Conservation (phyloP, 257 asterid species). For the Nicotiana otophora region DNA sequence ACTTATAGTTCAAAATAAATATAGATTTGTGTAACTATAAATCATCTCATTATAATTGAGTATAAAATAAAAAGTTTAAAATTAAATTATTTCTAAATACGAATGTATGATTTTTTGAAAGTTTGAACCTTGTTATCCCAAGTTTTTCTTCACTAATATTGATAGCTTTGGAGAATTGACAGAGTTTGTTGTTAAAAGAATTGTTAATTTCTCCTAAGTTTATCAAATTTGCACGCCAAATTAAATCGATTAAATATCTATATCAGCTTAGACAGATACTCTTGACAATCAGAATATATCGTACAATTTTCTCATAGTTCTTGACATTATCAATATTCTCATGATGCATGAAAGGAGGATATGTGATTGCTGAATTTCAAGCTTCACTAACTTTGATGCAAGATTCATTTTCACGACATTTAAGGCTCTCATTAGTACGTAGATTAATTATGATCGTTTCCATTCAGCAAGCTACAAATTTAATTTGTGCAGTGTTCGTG, state of each 20-base stretch:
- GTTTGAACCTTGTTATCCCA: no score
- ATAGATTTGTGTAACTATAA: no score
- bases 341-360: background rate
- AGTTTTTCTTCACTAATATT: no score
- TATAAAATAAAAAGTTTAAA: no score
- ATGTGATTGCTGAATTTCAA: constrained; percentile 9
- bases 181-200: background rate
- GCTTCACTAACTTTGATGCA: constrained; percentile 10
- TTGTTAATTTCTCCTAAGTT: background rate
- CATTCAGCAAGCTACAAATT: background rate
- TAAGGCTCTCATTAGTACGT: background rate
- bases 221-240: background rate
- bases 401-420: background rate
- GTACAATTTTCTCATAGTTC: background rate
- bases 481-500: constrained; percentile 42
- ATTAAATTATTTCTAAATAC: no score
- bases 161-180: background rate
- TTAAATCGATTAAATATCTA: background rate
- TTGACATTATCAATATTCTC: constrained; percentile 4
- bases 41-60: no score
- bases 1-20: no score
- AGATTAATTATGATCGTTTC: background rate
- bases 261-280: background rate
- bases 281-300: background rate
- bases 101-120: no score